Evolutionary conservation across 2,329 filamentous ascomycete genomes (phyloP).

Genomic region (Colletotrichum somersetense): DNA sequence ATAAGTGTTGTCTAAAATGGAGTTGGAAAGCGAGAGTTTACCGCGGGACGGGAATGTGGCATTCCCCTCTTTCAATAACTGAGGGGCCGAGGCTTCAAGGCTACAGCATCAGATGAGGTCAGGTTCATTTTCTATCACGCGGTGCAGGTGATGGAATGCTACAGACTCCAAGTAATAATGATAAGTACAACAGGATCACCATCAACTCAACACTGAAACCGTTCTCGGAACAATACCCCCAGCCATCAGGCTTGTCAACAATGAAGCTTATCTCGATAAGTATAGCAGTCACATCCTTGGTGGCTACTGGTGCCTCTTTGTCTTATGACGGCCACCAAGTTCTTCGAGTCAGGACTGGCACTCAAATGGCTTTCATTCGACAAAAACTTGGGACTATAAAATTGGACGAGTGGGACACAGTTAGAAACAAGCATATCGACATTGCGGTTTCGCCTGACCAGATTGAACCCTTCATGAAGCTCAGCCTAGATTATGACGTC

Average conservation of each 20-base stretch:
- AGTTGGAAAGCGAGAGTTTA: neutral
- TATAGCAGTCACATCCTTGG: neutral
- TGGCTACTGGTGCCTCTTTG: neutral
- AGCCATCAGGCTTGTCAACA: neutral
- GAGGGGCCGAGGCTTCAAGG: neutral
- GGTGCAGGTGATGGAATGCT: neutral
- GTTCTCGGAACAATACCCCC: too few species aligned
- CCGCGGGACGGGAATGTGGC: neutral
- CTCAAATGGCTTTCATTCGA: neutral
- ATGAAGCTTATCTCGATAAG: neutral
- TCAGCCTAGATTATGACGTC: constrained; percentile 48
- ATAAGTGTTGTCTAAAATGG: neutral
- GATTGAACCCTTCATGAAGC: constrained; percentile 46
- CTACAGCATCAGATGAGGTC: neutral
- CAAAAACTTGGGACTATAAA: constrained; percentile 11
- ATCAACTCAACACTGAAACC: neutral
- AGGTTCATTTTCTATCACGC: neutral
- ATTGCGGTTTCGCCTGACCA: constrained; percentile 50
- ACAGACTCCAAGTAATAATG: too few species aligned
- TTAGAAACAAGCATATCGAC: constrained; percentile 44
- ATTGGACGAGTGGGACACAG: constrained; percentile 21
- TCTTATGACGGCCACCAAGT: constrained; percentile 35
- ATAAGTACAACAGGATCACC: neutral
- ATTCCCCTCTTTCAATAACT: neutral
- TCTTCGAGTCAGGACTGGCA: constrained; percentile 35